Percentiles rank a stretch among this genome's conserved stretches.
phyloP scores from a whole-genome alignment of 257 asterid species.

The Misopates orontium region DNA sequence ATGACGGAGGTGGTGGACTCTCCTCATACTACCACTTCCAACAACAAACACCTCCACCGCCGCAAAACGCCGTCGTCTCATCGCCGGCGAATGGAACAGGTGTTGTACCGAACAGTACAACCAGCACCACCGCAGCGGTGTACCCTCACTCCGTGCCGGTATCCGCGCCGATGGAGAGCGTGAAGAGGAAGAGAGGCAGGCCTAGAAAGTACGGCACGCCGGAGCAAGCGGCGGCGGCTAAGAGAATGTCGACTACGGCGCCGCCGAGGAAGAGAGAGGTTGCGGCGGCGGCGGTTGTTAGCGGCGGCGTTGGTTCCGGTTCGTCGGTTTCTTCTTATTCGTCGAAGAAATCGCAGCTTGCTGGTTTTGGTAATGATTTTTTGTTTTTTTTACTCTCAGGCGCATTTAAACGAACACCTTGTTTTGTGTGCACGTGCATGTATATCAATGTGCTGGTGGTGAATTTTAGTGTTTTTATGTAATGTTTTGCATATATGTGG shows the following conservation, averaged over 20 bases:
- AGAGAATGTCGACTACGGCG: constrained; percentile 28
- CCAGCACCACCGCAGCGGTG: too few species aligned
- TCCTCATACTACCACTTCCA: too few species aligned
- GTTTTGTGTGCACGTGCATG: not conserved
- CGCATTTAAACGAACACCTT: too few species aligned
- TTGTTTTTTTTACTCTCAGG: too few species aligned
- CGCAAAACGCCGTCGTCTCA: too few species aligned
- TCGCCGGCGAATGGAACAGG: too few species aligned
- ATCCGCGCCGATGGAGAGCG: constrained; percentile 17
- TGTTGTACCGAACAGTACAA: too few species aligned
- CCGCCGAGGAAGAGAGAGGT: constrained; percentile 44
- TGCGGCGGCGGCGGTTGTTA: not conserved
- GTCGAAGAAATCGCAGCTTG: constrained; percentile 39
- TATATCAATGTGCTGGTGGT: too few species aligned
- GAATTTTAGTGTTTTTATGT: not conserved
- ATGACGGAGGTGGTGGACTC: too few species aligned
- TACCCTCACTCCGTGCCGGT: too few species aligned
- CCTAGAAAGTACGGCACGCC: constrained; percentile 35
- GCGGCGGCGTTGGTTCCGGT: constrained; percentile 18
- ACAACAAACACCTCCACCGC: too few species aligned
- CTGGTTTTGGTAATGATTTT: constrained; percentile 35
- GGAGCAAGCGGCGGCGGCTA: constrained; percentile 37
- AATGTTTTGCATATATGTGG: too few species aligned
- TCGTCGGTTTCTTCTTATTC: constrained; percentile 32
- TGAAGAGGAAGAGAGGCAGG: constrained; percentile 33